Conservation (phyloP, 305 asterid species). For the Fraxinus albicans region DNA sequence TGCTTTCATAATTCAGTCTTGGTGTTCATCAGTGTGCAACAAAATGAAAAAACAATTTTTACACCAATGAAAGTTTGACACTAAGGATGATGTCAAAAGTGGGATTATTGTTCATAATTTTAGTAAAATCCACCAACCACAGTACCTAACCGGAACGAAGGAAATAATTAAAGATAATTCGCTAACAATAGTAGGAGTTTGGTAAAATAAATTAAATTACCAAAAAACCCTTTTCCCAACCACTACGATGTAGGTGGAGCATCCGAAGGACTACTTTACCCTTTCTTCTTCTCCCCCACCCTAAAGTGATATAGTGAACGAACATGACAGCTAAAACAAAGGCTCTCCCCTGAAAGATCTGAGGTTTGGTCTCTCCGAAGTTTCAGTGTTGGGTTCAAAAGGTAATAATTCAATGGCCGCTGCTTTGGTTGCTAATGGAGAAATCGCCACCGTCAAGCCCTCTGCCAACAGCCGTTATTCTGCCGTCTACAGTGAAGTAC, state of each 20-base stretch:
- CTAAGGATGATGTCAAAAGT: neutral
- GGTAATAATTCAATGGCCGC: constrained; percentile 52
- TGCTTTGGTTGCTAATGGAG: constrained; percentile 57
- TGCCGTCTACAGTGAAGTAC: constrained; percentile 83
- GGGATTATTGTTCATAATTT: neutral
- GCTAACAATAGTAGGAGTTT: neutral
- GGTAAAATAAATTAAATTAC: neutral
- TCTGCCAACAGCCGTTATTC: constrained; percentile 55
- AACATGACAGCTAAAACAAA: constrained; percentile 21
- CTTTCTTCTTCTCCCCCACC: neutral
- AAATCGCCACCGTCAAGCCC: constrained; percentile 36
- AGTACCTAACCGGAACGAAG: neutral
- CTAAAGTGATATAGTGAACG: too few species aligned
- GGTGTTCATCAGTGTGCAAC: neutral
- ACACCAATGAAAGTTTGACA: neutral
- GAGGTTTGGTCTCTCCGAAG: constrained; percentile 7
- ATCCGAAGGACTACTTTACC: constrained; percentile 30
- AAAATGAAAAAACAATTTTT: too few species aligned
- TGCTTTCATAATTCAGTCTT: neutral
- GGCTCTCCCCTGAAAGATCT: constrained; percentile 30
- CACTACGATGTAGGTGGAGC: constrained; percentile 13
- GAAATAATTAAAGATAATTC: neutral
- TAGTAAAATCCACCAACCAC: neutral
- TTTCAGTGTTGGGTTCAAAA: constrained; percentile 18
- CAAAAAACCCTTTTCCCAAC: neutral